Conservation (phyloP, 495 filamentous ascomycete genomes). For the Aspergillus steynii region DNA sequence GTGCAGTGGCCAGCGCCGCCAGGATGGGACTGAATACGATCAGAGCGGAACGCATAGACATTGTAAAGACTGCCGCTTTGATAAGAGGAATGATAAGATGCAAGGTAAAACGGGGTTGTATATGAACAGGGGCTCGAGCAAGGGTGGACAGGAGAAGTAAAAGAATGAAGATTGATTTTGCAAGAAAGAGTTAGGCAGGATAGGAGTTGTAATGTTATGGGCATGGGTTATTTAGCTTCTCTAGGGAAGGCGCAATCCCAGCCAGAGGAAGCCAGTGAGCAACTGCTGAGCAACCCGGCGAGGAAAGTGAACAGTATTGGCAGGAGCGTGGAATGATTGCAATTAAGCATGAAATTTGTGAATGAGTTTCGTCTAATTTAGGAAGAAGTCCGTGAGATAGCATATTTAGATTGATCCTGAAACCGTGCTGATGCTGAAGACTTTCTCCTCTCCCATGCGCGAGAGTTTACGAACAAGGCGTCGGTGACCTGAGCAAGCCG, state of each 20-base stretch:
- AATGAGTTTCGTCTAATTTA: background rate
- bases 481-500: background rate
- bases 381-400: background rate
- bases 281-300: background rate
- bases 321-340: background rate
- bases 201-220: background rate
- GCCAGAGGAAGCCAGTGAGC: background rate
- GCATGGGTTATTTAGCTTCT: background rate
- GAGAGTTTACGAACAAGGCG: background rate
- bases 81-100: background rate
- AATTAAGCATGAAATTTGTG: background rate
- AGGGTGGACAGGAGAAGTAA: background rate
- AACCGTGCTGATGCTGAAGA: background rate
- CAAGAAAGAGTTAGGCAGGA: background rate
- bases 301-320: background rate
- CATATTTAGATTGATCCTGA: background rate
- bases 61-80: background rate
- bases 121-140: background rate
- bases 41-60: background rate
- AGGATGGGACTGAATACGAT: background rate
- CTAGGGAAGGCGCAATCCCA: background rate
- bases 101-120: background rate
- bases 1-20: slow-evolving; percentile 6
- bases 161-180: background rate
- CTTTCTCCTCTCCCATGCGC: background rate